A percentile compares a stretch with the other conserved stretches of the same genome.
These are phyloP conservation scores for Globisporangium apiculatum DNA, from an alignment of 352 stramenopile genomes.

Conservation along the genomic window DNA sequence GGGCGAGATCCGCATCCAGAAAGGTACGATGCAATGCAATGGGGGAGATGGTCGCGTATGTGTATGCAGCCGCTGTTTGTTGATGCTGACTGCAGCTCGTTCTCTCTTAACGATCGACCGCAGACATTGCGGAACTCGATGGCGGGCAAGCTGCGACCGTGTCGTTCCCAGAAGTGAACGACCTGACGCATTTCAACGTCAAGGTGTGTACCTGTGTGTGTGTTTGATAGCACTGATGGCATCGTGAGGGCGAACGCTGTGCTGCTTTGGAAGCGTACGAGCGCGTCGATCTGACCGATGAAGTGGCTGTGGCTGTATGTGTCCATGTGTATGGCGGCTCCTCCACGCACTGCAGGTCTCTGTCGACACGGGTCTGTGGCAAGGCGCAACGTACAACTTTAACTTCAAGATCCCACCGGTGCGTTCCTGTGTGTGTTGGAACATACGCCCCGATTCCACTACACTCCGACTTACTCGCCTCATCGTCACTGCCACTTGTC, in stretches of 20 bases:
- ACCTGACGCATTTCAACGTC: constrained; percentile 92
- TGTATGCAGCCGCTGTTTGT: background rate
- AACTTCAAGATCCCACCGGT: constrained; percentile 96
- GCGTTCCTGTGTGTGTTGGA: constrained; percentile 6
- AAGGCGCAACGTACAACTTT: constrained; percentile 95
- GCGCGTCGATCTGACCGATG: background rate
- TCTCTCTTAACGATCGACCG: background rate
- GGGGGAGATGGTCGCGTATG: background rate
- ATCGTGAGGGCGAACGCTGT: too few species aligned
- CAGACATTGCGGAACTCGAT: constrained; percentile 97
- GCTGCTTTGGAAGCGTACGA: background rate
- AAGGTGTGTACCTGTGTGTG: constrained; percentile 32
- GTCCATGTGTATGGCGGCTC: constrained; percentile 27
- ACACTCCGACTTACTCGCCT: background rate
- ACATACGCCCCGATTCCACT: too few species aligned
- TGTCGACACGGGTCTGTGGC: constrained; percentile 96
- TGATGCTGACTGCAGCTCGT: background rate
- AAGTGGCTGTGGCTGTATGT: constrained; percentile 2
- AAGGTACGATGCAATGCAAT: constrained; percentile 62
- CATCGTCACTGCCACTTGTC: too few species aligned
- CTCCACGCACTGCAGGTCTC: constrained; percentile 45
- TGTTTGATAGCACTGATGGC: background rate
- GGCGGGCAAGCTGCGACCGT: constrained; percentile 94
- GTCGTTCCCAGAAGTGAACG: constrained; percentile 95
- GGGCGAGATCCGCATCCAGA: constrained; percentile 98